Evolutionary conservation across 345 rosid species (phyloP).

Genomic region (Hypericum androsaemum): DNA sequence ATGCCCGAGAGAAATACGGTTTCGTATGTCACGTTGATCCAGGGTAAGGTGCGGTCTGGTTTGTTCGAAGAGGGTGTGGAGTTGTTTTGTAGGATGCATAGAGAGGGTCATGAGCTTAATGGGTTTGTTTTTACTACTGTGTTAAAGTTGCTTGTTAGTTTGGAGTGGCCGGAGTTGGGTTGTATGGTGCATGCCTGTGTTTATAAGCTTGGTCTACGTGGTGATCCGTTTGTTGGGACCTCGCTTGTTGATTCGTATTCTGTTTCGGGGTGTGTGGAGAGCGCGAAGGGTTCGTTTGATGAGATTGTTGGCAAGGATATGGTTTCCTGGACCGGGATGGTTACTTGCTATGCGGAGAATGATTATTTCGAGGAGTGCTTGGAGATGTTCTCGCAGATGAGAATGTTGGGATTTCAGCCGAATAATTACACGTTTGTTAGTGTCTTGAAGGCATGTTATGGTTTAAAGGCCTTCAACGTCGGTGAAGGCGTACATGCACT

Average conservation of each 20-base stretch:
- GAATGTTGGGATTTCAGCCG: slow-evolving; percentile 48
- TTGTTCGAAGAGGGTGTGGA: not conserved
- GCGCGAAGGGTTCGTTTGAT: slow-evolving; percentile 53
- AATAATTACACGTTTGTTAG: slow-evolving; percentile 50
- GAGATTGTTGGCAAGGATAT: slow-evolving; percentile 51
- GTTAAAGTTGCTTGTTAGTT: slow-evolving; percentile 47
- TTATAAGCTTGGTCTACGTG: slow-evolving; percentile 55
- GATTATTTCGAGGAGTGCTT: slow-evolving; percentile 43
- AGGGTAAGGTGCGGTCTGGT: slow-evolving; percentile 27
- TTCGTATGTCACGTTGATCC: slow-evolving; percentile 54
- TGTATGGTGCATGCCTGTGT: slow-evolving; percentile 51
- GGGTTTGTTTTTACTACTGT: slow-evolving; percentile 61
- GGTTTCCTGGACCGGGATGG: slow-evolving; percentile 83
- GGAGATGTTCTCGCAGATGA: slow-evolving; percentile 44
- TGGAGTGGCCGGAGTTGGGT: slow-evolving; percentile 40
- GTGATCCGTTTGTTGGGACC: slow-evolving; percentile 66
- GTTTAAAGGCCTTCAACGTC: slow-evolving; percentile 32
- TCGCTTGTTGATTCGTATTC: slow-evolving; percentile 66
- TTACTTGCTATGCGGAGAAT: slow-evolving; percentile 67
- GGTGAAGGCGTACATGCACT: slow-evolving; percentile 66
- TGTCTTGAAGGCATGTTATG: slow-evolving; percentile 67
- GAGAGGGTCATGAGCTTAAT: slow-evolving; percentile 50
- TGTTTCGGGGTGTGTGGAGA: slow-evolving; percentile 38
- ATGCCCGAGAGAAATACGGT: slow-evolving; percentile 56
- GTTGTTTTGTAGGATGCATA: not conserved